These are phyloP conservation scores for Fonsecaea multimorphosa DNA, from an alignment of 2,329 filamentous ascomycete species.

Conservation along the genomic window DNA sequence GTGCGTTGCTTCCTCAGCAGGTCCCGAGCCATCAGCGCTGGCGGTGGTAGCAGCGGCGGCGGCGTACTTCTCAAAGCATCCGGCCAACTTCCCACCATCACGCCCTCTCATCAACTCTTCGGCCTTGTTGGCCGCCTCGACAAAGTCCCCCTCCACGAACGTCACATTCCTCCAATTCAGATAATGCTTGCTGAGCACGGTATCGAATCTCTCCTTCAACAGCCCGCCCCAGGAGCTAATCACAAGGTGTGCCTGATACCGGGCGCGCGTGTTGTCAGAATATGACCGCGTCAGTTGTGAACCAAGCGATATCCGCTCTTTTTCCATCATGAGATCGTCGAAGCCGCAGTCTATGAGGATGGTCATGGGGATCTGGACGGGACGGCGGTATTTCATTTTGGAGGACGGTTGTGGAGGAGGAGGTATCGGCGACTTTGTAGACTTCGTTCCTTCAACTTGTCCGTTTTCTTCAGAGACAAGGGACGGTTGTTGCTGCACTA, in stretches of 20 bases:
- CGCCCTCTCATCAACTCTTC: conserved; percentile 69
- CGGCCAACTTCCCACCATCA: conserved; percentile 65
- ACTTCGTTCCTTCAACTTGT: conserved; percentile 24
- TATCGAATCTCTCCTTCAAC: conserved; percentile 80
- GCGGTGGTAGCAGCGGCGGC: neutral
- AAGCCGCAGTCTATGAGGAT: conserved; percentile 92
- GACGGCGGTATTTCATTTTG: conserved; percentile 43
- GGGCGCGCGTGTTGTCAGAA: conserved; percentile 78
- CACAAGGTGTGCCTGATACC: conserved; percentile 72
- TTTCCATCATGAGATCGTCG: conserved; percentile 85
- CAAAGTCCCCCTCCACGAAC: conserved; percentile 76
- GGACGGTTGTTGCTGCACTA: conserved; percentile 34
- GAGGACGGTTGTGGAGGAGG: conserved; percentile 38
- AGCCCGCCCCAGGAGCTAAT: conserved; percentile 81
- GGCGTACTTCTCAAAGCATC: conserved; percentile 54
- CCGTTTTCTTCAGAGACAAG: conserved; percentile 28
- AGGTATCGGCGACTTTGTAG: neutral
- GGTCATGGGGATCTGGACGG: conserved; percentile 72
- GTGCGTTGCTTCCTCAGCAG: neutral
- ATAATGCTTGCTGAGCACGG: conserved; percentile 72
- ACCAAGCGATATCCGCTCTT: conserved; percentile 81
- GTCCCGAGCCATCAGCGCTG: neutral
- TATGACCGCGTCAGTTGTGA: conserved; percentile 87
- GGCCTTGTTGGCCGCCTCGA: conserved; percentile 69
- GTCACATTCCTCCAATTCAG: conserved; percentile 78